These are phyloP conservation scores for Moringa oleifera DNA, from an alignment of 345 rosid genomes.

Conservation along the genomic window DNA sequence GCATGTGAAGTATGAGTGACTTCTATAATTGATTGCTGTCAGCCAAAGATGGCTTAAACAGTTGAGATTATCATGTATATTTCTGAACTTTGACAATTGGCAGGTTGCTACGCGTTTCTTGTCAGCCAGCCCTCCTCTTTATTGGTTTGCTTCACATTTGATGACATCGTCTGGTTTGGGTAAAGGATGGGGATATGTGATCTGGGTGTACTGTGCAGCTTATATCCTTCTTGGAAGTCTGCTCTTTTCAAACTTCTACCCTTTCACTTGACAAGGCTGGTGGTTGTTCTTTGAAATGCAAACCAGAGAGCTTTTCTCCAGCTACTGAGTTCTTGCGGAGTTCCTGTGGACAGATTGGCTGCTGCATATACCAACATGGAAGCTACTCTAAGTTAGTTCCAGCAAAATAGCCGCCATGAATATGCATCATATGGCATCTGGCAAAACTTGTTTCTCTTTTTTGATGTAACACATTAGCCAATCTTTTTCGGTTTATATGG, in stretches of 20 bases:
- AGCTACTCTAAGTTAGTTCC: not conserved
- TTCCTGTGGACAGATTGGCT: not conserved
- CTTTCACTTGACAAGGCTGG: conserved; percentile 55
- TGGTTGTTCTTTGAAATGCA: not conserved
- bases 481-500: too few relatives aligned
- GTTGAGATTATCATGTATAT: not conserved
- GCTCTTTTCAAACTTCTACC: conserved; percentile 87
- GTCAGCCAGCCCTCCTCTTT: conserved; percentile 81
- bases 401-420: too few relatives aligned
- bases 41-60: not conserved
- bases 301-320: not conserved
- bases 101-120: conserved; percentile 93
- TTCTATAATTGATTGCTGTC: too few relatives aligned
- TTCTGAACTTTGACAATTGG: conserved; percentile 5
- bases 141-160: conserved; percentile 75
- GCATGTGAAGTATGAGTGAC: too few relatives aligned
- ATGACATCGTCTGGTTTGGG: conserved; percentile 28
- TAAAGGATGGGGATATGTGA: conserved; percentile 54
- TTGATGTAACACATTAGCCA: too few relatives aligned
- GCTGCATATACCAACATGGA: not conserved
- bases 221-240: conserved; percentile 76
- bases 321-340: not conserved
- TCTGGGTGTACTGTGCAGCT: conserved; percentile 67
- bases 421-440: too few relatives aligned
- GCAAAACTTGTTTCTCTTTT: too few relatives aligned